Evolutionary conservation across 352 stramenopile genomes (phyloP), one percentile per base, ranked within the genome.

Genomic region (Blastocystis sp.): DNA sequence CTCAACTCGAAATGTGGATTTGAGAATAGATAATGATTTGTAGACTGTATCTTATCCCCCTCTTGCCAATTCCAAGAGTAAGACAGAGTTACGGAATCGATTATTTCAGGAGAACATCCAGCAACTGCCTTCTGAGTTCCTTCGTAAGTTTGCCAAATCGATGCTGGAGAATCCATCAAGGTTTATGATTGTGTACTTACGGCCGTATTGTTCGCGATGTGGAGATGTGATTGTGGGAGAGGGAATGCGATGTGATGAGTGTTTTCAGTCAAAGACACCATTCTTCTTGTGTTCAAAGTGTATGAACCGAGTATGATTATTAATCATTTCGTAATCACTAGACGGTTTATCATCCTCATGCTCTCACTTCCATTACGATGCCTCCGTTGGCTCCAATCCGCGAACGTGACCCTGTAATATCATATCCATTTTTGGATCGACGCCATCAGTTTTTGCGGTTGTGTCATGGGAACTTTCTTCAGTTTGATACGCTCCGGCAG

Each of bases 391-490:
- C 29, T 35, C 52, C 52, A 9, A 19, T 65, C 4, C 27, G 58
- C 9, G 71, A 83, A 5, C 21, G 29, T 12, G 29, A 83, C 37
- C 71, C 71, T 14, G 12, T 24, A 19, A 83, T 83, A 9, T 83
- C 71, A 4, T 83, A 52, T 49, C 52, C 52, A 3, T 83, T 69
- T 56, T 56, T 83, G 32, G 71, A 83, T 43, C 69, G 63, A 59
- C 71, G 71, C 5, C 71, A 83, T 39, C 43, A 83, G 52, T 83
- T 83, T 32, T 52, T 83, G 29, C 71, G 57, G 0, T 43, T 83
- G 4, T 83, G 71, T 32, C 71, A 83, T 46, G 71, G 71, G 24
- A 83, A 83, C 71, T 83, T 83, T 52, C 57, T 83, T 19, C 71
- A 83, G 29, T 83, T 83, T 52, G 71, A 83, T 29, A 83, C 71